A percentile compares a stretch with the other conserved stretches of the same genome.
These are phyloP conservation scores for Debaryomyces subglobosus DNA, from an alignment of 1,139 yeast species.

Conservation along the genomic window DNA sequence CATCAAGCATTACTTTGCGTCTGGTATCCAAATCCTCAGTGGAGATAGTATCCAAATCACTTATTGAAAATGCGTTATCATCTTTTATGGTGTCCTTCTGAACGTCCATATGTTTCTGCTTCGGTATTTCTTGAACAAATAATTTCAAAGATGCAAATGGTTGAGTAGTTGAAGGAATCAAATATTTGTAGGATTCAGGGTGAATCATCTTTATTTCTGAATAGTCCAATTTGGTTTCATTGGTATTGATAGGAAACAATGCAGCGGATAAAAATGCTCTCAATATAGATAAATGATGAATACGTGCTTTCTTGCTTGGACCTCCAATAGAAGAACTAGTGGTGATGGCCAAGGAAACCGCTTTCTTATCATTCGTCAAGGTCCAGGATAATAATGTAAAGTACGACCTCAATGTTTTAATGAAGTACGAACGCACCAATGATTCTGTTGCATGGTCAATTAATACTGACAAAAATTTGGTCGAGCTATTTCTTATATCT, in stretches of 20 bases:
- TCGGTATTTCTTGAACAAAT: conserved; percentile 41
- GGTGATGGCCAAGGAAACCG: conserved; percentile 49
- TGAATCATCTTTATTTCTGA: conserved; percentile 30
- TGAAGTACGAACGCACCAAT: conserved; percentile 59
- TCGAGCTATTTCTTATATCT: conserved; percentile 69
- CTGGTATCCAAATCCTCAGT: conserved; percentile 69
- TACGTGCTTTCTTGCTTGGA: conserved; percentile 41
- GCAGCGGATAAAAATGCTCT: conserved; percentile 45
- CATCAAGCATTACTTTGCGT: conserved; percentile 53
- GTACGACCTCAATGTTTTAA: conserved; percentile 58
- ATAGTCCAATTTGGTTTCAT: conserved; percentile 7
- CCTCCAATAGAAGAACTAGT: conserved; percentile 47
- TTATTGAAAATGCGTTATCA: conserved; percentile 31
- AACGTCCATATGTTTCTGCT: conserved; percentile 11
- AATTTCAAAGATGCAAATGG: conserved; percentile 64
- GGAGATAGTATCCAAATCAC: conserved; percentile 37
- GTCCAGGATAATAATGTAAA: conserved; percentile 69
- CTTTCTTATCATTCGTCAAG: conserved; percentile 43
- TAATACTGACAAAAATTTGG: conserved; percentile 61
- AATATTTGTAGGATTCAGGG: conserved; percentile 51
- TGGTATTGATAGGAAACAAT: conserved; percentile 24
- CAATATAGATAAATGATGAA: conserved; percentile 48
- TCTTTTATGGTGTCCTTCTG: conserved; percentile 12
- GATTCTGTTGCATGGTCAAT: conserved; percentile 50
- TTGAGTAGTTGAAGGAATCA: conserved; percentile 57